Conservation (phyloP, 768 basidiomycete genomes). For the Amanita phalloides region DNA sequence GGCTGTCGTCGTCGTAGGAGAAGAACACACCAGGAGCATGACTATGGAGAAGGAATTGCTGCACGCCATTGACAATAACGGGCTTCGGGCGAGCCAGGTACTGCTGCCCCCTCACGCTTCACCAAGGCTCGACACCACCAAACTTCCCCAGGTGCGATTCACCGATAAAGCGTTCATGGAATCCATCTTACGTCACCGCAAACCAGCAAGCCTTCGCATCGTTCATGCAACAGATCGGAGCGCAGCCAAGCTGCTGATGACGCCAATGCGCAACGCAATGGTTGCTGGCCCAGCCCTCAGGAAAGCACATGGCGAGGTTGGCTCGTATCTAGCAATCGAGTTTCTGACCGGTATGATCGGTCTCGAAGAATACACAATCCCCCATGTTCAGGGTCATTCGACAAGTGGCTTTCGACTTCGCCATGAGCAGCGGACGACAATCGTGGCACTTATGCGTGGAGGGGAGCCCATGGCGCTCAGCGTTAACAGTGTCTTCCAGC, state of each 20-base stretch:
- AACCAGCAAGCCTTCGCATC: constrained; percentile 5
- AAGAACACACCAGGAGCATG: constrained; percentile 11
- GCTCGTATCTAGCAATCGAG: constrained; percentile 8
- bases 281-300: constrained; percentile 11
- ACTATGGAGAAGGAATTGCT: constrained; percentile 12
- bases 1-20: constrained; percentile 14
- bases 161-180: constrained; percentile 8
- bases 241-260: constrained; percentile 15
- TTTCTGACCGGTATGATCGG: constrained; percentile 13
- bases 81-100: constrained; percentile 11
- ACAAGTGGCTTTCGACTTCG: constrained; percentile 13
- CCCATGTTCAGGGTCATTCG: constrained; percentile 14
- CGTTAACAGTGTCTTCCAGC: constrained; percentile 10
- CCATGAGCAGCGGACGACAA: constrained; percentile 12
- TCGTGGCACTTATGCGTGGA: constrained; percentile 12
- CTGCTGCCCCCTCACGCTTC: constrained; percentile 11
- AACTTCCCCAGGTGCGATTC: constrained; percentile 10
- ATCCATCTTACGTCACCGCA: constrained; percentile 7
- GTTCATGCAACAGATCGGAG: constrained; percentile 9
- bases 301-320: constrained; percentile 5
- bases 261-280: constrained; percentile 14
- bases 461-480: constrained; percentile 14
- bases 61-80: constrained; percentile 11
- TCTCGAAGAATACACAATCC: constrained; percentile 13
- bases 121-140: constrained; percentile 11